Base-by-base conservation (phyloP, 805 yeast species). In the Candida adriatica region DNA sequence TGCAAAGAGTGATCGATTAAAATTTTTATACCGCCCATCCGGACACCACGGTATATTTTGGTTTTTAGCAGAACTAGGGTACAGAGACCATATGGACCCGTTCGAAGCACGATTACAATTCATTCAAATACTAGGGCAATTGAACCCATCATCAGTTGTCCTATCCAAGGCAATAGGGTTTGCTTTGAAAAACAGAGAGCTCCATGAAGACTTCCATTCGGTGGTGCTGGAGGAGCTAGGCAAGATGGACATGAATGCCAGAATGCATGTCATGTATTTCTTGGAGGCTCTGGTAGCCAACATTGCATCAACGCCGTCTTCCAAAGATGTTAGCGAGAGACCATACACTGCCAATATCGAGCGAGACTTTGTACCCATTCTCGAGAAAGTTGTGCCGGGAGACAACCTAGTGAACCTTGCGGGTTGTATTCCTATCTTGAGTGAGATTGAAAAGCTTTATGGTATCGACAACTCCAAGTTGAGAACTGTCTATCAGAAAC, bases 61-160 rank as follows among this genome's bases (percentile, higher is more conserved):
- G n/a, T n/a, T n/a, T n/a, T n/a, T n/a, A n/a, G n/a, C n/a, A n/a
- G n/a, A n/a, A n/a, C n/a, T n/a, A n/a, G n/a, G n/a, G n/a, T n/a
- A n/a, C n/a, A n/a, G n/a, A n/a, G n/a, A n/a, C n/a, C n/a, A 19
- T 11, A 85, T 88, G 94, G 96, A 88, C 52, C 78, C 95, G 1
- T 84, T 90, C 54, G 95, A 85, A 49, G 87, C 88, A 5, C 70
- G 90, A 37, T 60, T 85, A 27, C 81, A 80, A 55, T 79, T 88
- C 46, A 66, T 75, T 6, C 83, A 77, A 45, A 70, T 76, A 26
- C 63, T 88, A 33, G 68, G 76, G 43, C 55, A 66, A 6, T 59
- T 90, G 25, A 77, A 75, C 26, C 88, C 95, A 0, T 69, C 86
- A 2, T 58, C 63, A 30, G 70, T 59, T 43, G 61, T 63, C n/a